Base-by-base conservation (phyloP, 306 rosid genomes). In the Mimosa bimucronata region DNA sequence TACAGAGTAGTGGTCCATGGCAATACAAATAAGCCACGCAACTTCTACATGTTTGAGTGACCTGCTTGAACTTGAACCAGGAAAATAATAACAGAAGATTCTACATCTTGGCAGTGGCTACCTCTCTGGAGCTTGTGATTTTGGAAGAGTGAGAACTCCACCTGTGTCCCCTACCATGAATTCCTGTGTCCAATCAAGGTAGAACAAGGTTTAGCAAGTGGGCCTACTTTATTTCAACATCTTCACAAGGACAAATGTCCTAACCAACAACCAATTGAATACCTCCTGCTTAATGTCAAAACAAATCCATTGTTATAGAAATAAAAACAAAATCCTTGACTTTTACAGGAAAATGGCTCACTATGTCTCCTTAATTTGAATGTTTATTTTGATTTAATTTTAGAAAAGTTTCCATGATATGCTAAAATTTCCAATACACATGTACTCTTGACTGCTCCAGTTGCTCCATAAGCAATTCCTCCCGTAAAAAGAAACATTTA, bases 151-250 rank as follows among this genome's bases (percentile, higher is more conserved):
- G 72, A 94, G 84, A 84, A 94, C 97, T 73, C 98, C 98, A 69
- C 98, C 97, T 1, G 97, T 94, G 82, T 94, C 98, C 66, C 92
- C 94, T 57, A 92, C 95, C 98, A 94, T 88, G 88, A 92, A 94
- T 61, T 94, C 98, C 80, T 77, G 73, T n/a, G n/a, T n/a, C n/a
- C 77, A 77, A 65, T 81, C 77, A 86, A 82, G 72, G 69, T 53
- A 53, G 52, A 72, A 21, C 42, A 79, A 64, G 61, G 38, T 76
- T 87, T 52, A 88, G 81, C 41, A 82, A 74, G 81, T 66, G 21
- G 67, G 67, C 77, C 45, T 48, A 31, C 57, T 78, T 64, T 11
- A 64, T 48, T 74, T 69, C 77, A 72, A 77, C 38, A 16, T 40
- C 67, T 78, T 75, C 26, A n/a, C 42, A 37, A 57, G 55, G 40